phyloP scores from a whole-genome alignment of 2,329 filamentous ascomycete genomes.

The Fusarium armeniacum region DNA sequence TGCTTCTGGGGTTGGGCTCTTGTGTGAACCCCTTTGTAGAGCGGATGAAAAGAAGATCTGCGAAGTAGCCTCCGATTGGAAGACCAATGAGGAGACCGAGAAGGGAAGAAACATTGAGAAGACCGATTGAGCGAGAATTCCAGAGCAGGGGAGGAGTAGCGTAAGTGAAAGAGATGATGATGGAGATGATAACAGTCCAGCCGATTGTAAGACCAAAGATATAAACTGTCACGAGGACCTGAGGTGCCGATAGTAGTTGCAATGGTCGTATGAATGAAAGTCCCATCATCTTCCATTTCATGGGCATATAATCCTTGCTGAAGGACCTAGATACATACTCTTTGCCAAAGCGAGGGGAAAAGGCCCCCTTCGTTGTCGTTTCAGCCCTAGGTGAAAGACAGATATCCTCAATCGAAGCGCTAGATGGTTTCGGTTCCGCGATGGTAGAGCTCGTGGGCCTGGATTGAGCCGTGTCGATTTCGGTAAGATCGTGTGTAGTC shows the following conservation, averaged over 20 bases:
- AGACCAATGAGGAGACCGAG: slow-evolving; percentile 9
- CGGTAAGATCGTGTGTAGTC: neutral
- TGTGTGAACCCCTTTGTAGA: neutral
- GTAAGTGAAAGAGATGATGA: slow-evolving; percentile 1
- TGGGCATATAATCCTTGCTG: neutral
- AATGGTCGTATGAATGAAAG: neutral
- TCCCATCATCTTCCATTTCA: neutral
- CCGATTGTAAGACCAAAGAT: slow-evolving; percentile 15
- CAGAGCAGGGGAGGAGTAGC: neutral
- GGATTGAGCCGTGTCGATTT: neutral
- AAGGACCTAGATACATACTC: slow-evolving; percentile 4
- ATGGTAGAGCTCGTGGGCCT: neutral
- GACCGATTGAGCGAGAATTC: slow-evolving; percentile 2
- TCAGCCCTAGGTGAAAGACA: neutral
- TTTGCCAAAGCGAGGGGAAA: neutral
- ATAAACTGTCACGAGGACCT: slow-evolving; percentile 13
- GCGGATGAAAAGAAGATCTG: slow-evolving; percentile 13
- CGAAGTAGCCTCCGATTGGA: neutral
- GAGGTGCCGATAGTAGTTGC: neutral
- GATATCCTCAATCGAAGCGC: neutral
- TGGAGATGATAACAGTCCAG: slow-evolving; percentile 16
- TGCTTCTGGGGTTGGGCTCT: slow-evolving; percentile 4
- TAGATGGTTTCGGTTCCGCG: neutral
- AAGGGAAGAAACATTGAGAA: neutral
- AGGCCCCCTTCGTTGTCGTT: too few species aligned